Conservation (phyloP, 805 yeast species). For the Metschnikowia continentalis region DNA sequence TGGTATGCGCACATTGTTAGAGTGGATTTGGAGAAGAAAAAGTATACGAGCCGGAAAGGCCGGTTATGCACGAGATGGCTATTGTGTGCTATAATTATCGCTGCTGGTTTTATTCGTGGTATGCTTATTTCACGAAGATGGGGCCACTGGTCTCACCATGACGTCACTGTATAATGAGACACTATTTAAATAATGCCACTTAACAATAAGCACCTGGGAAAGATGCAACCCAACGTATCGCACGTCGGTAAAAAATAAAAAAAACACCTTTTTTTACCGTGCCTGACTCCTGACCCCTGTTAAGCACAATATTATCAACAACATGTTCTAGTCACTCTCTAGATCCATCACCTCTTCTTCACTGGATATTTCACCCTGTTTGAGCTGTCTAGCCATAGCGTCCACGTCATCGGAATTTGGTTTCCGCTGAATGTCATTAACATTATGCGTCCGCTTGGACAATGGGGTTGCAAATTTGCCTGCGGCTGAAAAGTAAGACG, state of each 20-base stretch:
- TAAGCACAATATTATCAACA: background rate
- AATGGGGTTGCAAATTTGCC: constrained; percentile 24
- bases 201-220: background rate
- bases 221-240: background rate
- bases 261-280: too few relatives aligned
- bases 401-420: constrained; percentile 24
- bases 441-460: constrained; percentile 14
- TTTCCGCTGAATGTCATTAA: constrained; percentile 5
- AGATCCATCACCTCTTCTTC: constrained; percentile 58
- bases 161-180: background rate
- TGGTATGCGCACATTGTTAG: background rate
- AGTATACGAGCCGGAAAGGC: background rate
- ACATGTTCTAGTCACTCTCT: constrained; percentile 44
- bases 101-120: background rate
- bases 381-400: constrained; percentile 35
- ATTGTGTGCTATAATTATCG: background rate
- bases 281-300: too few relatives aligned
- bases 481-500: constrained; percentile 5
- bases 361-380: constrained; percentile 45
- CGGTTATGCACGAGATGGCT: background rate
- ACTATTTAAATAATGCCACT: too few relatives aligned
- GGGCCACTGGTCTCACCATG: background rate
- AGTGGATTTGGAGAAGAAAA: background rate
- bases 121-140: background rate
- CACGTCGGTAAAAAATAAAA: too few relatives aligned